phyloP scores from a whole-genome alignment of 2,329 filamentous ascomycete genomes.

The Calonectria crousiana region DNA sequence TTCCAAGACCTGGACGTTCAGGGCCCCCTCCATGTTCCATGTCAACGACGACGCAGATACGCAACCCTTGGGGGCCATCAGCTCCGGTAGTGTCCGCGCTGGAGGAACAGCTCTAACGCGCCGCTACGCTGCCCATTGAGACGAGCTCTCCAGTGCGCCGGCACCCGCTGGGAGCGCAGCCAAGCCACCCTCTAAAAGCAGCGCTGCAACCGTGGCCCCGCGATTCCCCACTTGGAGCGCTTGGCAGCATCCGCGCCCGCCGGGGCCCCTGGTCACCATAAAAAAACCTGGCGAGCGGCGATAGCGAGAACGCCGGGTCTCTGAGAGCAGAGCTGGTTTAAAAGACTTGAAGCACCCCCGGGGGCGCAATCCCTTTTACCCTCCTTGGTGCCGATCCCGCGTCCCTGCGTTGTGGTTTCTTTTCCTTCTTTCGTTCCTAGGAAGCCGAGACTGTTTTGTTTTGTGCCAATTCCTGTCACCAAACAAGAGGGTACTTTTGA shows the following conservation, averaged over 20 bases:
- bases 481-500: conserved; percentile 3
- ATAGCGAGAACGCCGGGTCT: conserved; percentile 20
- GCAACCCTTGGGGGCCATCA: neutral
- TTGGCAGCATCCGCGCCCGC: conserved; percentile 35
- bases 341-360: conserved; percentile 24
- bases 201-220: conserved; percentile 32
- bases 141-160: neutral
- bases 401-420: neutral
- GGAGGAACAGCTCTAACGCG: neutral
- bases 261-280: conserved; percentile 13
- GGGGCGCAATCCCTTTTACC: conserved; percentile 2
- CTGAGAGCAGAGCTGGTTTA: neutral
- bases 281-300: conserved; percentile 17
- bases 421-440: neutral
- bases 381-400: conserved; percentile 5
- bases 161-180: conserved; percentile 11
- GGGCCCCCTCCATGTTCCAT: conserved; percentile 1
- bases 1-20: neutral
- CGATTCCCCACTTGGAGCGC: conserved; percentile 35
- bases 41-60: neutral
- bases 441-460: neutral
- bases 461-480: neutral
- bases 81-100: neutral
- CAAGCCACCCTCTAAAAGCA: conserved; percentile 28
- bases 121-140: neutral